Base-by-base conservation (phyloP, 2,329 filamentous ascomycete genomes). In the Aspergillus calidoustus region DNA sequence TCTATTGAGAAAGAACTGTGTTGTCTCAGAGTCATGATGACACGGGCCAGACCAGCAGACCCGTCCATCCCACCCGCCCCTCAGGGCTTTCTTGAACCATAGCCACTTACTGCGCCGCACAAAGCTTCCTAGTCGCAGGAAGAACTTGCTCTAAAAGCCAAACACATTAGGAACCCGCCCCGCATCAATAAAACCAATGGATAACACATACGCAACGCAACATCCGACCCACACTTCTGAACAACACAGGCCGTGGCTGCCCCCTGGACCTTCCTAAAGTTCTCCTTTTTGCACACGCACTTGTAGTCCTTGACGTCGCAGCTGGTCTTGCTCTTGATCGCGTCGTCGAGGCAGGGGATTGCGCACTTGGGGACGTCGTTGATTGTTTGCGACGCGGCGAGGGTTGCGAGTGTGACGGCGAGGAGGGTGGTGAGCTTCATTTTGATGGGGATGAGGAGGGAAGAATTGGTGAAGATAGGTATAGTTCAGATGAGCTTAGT, bases 341-440 rank as follows among this genome's bases (percentile, higher is more conserved):
- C 52, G n/a, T 54, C 23, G 8, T 44, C 22, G 17, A 57, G 46
- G 47, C 48, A 57, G 11, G 34, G 30, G 17, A 50, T 28, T 7
- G 47, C 31, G 7, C 48, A 30, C 8, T 50, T 41, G 19, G 46
- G 55, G 13, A 50, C 46, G 11, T 50, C 47, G 34, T 51, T 49
- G 31, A 50, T 51, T 22, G 47, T 31, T n/a, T 57, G 55, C 6
- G 31, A 19, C 30, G 47, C 55, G 4, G 47, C 46, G 17, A 57
- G 47, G 47, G 34, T 25, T 30, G 55, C n/a, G 7, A 50, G 11
- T 22, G 31, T 22, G 5, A 57, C 3, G n/a, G 55, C 47, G 30
- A 51, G 4, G 17, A 57, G 2, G 5, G 28, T 3, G 23, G 46
- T 43, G 34, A 57, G 34, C 25, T 57, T 57, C 55, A 57, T 57